Evolutionary conservation across 345 rosid species (phyloP).

Genomic region (Syzygium oleosum): DNA sequence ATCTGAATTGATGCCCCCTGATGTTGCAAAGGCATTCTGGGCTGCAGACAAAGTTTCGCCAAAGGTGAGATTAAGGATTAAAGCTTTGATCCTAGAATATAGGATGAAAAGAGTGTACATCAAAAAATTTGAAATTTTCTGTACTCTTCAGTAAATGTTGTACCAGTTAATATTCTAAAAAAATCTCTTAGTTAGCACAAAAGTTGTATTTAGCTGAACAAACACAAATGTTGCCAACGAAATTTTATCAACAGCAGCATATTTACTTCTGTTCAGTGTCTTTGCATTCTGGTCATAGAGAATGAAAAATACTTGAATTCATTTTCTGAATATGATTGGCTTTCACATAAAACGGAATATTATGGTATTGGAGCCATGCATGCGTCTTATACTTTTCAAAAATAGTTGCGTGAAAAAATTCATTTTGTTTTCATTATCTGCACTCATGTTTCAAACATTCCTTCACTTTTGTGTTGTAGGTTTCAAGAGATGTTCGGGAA

Average conservation of each 20-base stretch:
- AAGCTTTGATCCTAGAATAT: neutral
- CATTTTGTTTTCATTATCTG: neutral
- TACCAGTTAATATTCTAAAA: neutral
- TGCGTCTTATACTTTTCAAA: neutral
- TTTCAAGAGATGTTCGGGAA: constrained; percentile 72
- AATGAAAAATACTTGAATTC: neutral
- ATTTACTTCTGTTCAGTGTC: neutral
- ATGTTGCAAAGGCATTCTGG: constrained; percentile 82
- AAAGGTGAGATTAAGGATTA: constrained; percentile 39
- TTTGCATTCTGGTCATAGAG: neutral
- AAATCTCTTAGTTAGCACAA: neutral
- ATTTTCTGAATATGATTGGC: neutral
- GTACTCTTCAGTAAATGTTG: neutral
- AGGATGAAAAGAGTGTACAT: neutral
- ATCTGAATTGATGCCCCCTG: constrained; percentile 91
- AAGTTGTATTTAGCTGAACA: neutral
- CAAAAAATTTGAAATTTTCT: neutral
- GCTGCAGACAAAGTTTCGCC: constrained; percentile 63
- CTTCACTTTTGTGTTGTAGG: constrained; percentile 26
- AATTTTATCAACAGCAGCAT: neutral
- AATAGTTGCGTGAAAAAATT: neutral
- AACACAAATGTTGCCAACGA: neutral
- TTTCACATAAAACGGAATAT: neutral
- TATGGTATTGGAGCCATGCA: neutral
- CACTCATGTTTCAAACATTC: neutral